Base-by-base conservation (phyloP, 169 alveolate species). In the Amoebophrya sp. region DNA sequence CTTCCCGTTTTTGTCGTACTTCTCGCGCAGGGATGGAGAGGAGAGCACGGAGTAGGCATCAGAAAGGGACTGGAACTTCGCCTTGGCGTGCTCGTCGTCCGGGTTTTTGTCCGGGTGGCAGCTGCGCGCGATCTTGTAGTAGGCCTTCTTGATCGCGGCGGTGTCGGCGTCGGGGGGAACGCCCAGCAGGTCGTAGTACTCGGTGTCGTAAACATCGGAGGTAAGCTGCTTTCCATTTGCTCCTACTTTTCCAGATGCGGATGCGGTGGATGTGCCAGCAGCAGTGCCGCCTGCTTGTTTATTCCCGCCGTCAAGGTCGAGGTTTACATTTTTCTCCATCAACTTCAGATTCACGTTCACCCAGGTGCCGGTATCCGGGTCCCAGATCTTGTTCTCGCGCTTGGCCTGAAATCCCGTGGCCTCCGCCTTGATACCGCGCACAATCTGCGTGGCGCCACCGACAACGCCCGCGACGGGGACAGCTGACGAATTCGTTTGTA, bases 41-140 rank as follows among this genome's bases (percentile, higher is more conserved):
- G 98, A 97, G 58, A 97, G 95, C 31, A 96, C 97, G 93, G 96
- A 98, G 90, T 97, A 97, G 0, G 98, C 98, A 91, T 95, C 96
- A 0, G 95, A 95, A 48, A 95, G 91, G 87, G 93, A 92, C 87
- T 94, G 95, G 90, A 96, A 97, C 92, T 93, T 93, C 88, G 95
- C 97, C 69, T 96, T 95, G 23, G 98, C 98, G n/a, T 93, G 93
- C 45, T 93, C 92, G 91, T 97, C 98, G 41, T 96, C 96, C 15
- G 97, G 97, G 90, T 96, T 96, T 91, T 97, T 96, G 92, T 97
- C 99, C 29, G 99, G 99, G 92, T 97, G 99, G 91, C 95, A 96
- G 93, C 95, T 94, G 89, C 96, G 93, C 39, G 98, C 97, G 88
- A 95, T 92, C 92, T 95, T 95, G 89, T 96, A 96, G 92, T 96